Conservation (phyloP, 257 asterid species). For the Penstemon barbatus region DNA sequence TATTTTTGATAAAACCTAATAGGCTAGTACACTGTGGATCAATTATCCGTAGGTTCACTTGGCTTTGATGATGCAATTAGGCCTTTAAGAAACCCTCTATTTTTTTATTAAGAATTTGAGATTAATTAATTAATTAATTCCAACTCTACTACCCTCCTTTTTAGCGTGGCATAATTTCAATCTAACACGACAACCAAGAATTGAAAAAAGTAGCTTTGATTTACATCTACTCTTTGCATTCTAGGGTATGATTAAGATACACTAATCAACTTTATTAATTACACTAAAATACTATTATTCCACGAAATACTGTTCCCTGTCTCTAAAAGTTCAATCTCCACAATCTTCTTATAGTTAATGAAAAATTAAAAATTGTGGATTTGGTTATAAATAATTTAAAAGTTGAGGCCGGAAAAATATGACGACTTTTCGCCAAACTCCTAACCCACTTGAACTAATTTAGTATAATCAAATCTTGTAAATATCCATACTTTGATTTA, state of each 20-base stretch:
- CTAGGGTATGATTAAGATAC: slow-evolving; percentile 4
- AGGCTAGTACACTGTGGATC: neutral
- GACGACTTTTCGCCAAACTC: slow-evolving; percentile 31
- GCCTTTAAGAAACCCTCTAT: neutral
- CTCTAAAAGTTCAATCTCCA: slow-evolving; percentile 29
- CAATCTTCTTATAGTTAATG: neutral
- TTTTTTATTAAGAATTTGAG: neutral
- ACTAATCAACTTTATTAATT: slow-evolving; percentile 5
- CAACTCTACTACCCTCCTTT: neutral
- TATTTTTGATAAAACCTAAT: neutral
- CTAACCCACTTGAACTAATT: slow-evolving; percentile 27
- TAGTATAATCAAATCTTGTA: neutral
- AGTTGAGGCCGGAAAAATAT: neutral
- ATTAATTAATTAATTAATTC: too few species aligned
- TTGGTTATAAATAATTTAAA: neutral
- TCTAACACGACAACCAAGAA: neutral
- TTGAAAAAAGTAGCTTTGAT: slow-evolving; percentile 8
- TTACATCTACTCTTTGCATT: neutral
- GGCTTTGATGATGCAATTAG: slow-evolving; percentile 18
- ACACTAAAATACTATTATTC: neutral
- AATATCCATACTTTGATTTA: neutral
- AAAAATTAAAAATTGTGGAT: neutral
- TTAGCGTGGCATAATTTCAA: neutral
- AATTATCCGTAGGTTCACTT: neutral
- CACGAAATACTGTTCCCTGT: slow-evolving; percentile 7